Percentiles rank a stretch among this genome's conserved stretches.
phyloP scores from a whole-genome alignment of 768 basidiomycete species.

The Trametes cinnabarina region DNA sequence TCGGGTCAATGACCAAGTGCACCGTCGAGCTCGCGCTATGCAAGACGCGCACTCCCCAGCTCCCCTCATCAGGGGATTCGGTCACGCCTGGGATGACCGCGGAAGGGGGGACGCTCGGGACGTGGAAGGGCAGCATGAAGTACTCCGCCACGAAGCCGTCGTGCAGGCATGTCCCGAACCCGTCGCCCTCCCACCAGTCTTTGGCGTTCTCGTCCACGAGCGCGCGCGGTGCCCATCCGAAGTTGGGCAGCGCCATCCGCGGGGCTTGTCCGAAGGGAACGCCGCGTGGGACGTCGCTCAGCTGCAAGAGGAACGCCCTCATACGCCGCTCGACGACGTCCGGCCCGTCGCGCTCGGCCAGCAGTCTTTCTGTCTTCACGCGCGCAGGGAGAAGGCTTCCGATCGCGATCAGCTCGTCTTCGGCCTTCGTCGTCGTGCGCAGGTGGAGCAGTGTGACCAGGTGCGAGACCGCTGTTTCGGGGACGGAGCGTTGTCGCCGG shows the following conservation, averaged over 20 bases:
- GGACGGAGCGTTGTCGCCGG: not conserved
- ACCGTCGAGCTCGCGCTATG: no score
- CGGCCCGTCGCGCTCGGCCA: not conserved
- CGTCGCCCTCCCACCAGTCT: not conserved
- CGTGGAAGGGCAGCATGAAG: not conserved
- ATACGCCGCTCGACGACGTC: slow-evolving; percentile 5
- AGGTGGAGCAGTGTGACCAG: not conserved
- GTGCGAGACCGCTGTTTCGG: not conserved
- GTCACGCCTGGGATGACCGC: no score
- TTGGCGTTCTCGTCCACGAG: not conserved
- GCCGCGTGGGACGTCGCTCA: not conserved
- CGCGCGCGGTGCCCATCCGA: not conserved
- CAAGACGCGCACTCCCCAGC: not conserved
- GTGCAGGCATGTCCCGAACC: not conserved
- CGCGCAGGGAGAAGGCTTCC: slow-evolving; percentile 1
- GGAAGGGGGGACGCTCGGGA: not conserved
- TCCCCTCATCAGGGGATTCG: not conserved
- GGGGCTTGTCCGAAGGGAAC: not conserved
- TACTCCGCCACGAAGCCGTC: not conserved
- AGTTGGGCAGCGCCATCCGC: not conserved
- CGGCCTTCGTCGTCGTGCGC: slow-evolving; percentile 7
- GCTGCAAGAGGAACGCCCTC: slow-evolving; percentile 1
- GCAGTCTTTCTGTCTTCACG: not conserved
- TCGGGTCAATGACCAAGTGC: no score
- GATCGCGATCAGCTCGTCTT: slow-evolving; percentile 13